Base-by-base conservation (phyloP, 805 yeast genomes). In the Candida nemodendra region DNA sequence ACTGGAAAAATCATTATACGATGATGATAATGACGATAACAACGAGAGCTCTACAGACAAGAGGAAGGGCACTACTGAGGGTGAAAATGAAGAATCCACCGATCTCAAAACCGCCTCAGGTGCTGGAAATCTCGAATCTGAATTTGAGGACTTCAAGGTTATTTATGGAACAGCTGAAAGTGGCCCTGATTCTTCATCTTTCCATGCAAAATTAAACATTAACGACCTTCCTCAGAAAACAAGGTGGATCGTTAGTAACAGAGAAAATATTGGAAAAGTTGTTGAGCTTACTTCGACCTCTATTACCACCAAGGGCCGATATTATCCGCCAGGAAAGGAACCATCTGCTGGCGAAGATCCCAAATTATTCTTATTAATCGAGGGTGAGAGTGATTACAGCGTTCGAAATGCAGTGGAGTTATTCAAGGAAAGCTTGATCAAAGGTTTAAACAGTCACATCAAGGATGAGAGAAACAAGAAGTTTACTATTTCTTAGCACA, bases 191-290 rank as follows among this genome's bases (percentile, higher is more conserved):
- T 58, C 59, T 34, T 60, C 73, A 18, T 56, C 65, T 16, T 87
- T 68, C 62, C 82, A 78, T 47, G 84, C 95, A 0, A 72, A 78
- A 24, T 70, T 91, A 32, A 75, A 78, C 33, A 79, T 91, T 47
- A 91, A 91, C 50, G 97, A 93, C 57, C 68, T 85, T 23, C 95
- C 98, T 0, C 88, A 84, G 53, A 68, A 72, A 18, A 85, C 84
- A 0, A 67, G 96, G 51, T 84, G 95, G 95, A 69, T 68, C 38
- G 85, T 84, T 2, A 78, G 89, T 3, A 81, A 79, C 50, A 73
- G 82, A 24, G 81, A 81, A 1, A 80, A 78, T 30, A 64, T 83
- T 27, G 59, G 75, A 1, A 76, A 76, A 50, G 72, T 89, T 31
- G 78, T 78, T 30, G 95, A 88, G 34, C 66, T 78, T 32, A 81